phyloP scores from a whole-genome alignment of 192 early-diverging fungal species.

The Linnemannia exigua region DNA sequence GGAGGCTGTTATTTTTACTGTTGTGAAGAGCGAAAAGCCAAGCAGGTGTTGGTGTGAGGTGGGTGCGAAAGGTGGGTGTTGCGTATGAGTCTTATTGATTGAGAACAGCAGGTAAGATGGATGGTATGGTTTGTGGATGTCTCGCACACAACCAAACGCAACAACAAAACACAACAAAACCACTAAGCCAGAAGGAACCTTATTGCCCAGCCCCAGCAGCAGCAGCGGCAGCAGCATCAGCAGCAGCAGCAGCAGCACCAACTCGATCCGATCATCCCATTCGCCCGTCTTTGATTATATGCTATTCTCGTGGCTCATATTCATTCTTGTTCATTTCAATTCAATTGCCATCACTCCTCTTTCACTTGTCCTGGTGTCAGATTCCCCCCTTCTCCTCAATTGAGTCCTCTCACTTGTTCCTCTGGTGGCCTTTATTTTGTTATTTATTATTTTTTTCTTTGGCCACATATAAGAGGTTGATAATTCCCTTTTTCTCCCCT shows the following conservation, averaged over 20 bases:
- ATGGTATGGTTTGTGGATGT: slow-evolving; percentile 6
- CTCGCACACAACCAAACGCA: not conserved
- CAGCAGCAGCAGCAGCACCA: too few relatives aligned
- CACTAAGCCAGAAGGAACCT: not conserved
- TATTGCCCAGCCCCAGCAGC: not conserved
- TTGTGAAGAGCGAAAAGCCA: not conserved
- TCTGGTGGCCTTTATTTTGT: not conserved
- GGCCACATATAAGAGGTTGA: not conserved
- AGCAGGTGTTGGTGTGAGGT: too few relatives aligned
- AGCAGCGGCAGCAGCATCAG: not conserved
- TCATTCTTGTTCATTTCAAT: not conserved
- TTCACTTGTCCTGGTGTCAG: not conserved
- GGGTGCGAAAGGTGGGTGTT: not conserved
- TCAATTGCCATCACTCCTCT: not conserved
- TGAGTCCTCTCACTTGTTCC: not conserved
- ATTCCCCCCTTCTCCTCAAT: not conserved
- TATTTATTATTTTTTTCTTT: not conserved
- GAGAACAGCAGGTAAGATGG: not conserved
- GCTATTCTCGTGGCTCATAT: not conserved
- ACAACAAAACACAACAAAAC: not conserved
- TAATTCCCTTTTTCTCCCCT: not conserved
- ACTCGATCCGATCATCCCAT: not conserved
- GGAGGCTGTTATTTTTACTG: not conserved
- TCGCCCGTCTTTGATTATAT: slow-evolving; percentile 1
- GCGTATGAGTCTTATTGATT: not conserved